Evolutionary conservation across 768 basidiomycete species (phyloP).

Genomic region (Cubamyces sp.): DNA sequence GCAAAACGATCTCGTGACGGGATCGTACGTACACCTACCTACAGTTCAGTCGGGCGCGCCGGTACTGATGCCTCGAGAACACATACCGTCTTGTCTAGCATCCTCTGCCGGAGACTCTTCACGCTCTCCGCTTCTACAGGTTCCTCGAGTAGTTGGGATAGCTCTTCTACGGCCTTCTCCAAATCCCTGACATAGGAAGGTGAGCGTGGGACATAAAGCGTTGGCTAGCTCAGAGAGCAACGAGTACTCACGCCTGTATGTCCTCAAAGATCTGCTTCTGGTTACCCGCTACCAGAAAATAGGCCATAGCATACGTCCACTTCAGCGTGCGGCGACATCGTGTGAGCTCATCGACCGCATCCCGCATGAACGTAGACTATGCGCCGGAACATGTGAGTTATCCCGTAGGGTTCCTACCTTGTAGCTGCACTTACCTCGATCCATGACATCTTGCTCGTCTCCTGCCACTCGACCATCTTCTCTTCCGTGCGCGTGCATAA

Average conservation of each 20-base stretch:
- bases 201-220: background rate
- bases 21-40: conserved; percentile 85
- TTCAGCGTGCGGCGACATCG: conserved; percentile 93
- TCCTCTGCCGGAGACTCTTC: conserved; percentile 79
- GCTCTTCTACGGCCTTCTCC: conserved; percentile 92
- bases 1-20: conserved; percentile 89
- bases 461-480: conserved; percentile 99
- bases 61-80: background rate
- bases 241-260: conserved; percentile 75
- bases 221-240: too few species aligned
- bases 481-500: conserved; percentile 94
- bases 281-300: conserved; percentile 88
- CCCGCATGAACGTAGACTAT: conserved; percentile 83
- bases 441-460: conserved; percentile 90
- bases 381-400: too few species aligned
- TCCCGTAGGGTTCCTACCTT: background rate
- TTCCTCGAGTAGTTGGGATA: conserved; percentile 89
- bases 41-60: background rate
- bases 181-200: conserved; percentile 62
- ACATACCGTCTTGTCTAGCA: conserved; percentile 87
- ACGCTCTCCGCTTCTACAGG: conserved; percentile 85
- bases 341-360: conserved; percentile 90
- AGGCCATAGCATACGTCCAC: conserved; percentile 99
- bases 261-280: conserved; percentile 96
- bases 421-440: conserved; percentile 74